A percentile compares a stretch with the other conserved stretches of the same genome.
These are phyloP conservation scores for Coprinopsis sp. DNA, from an alignment of 768 basidiomycete species.

Conservation along the genomic window DNA sequence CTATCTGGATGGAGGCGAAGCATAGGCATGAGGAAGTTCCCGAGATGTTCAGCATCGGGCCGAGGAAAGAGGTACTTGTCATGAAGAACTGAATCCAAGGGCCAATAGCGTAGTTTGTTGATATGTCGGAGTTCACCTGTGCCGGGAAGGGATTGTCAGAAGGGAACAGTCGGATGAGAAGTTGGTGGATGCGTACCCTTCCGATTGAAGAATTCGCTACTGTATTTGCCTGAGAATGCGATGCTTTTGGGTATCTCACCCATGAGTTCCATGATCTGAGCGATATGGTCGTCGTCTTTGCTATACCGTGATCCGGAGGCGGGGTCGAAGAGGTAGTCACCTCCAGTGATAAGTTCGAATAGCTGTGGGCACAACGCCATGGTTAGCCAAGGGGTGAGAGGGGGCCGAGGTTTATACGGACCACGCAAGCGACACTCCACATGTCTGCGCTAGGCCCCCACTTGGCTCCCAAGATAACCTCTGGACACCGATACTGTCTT, in stretches of 20 bases:
- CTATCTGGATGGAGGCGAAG: conserved; percentile 83
- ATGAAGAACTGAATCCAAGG: conserved; percentile 71
- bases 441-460: conserved; percentile 96
- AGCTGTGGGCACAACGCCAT: conserved; percentile 42
- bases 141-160: not conserved
- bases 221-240: conserved; percentile 90
- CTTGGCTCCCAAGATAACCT: conserved; percentile 93
- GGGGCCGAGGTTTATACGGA: conserved; percentile 49
- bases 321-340: conserved; percentile 97
- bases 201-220: conserved; percentile 92
- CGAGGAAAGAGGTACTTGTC: conserved; percentile 96
- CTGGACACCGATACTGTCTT: conserved; percentile 93
- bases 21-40: conserved; percentile 85
- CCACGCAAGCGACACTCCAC: conserved; percentile 95
- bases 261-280: conserved; percentile 94
- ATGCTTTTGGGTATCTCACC: conserved; percentile 83
- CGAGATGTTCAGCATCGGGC: conserved; percentile 74
- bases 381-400: not conserved
- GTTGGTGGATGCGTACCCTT: conserved; percentile 55
- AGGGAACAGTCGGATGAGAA: not conserved
- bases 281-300: conserved; percentile 96
- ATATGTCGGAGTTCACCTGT: conserved; percentile 86
- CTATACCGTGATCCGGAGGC: conserved; percentile 91
- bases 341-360: conserved; percentile 93
- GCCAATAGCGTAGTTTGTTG: conserved; percentile 91